These are phyloP conservation scores for Setomelanomma holmii DNA, from an alignment of 2,329 filamentous ascomycete genomes.

Conservation along the genomic window DNA sequence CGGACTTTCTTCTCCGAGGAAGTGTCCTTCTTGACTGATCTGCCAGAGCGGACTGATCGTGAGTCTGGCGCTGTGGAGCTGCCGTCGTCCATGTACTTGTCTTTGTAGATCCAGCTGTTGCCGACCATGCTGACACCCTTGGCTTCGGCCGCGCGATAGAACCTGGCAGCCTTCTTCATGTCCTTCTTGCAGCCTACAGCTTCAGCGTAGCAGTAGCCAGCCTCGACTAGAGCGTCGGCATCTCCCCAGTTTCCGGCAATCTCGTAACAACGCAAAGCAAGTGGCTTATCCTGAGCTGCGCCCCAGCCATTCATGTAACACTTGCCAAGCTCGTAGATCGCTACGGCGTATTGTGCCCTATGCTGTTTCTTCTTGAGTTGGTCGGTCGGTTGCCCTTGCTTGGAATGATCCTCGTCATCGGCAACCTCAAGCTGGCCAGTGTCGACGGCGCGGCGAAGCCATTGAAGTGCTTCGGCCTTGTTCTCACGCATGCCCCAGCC, in stretches of 20 bases:
- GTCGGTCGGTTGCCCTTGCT: constrained; percentile 68
- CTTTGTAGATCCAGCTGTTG: constrained; percentile 98
- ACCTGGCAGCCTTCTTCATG: constrained; percentile 88
- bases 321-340: constrained; percentile 94
- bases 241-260: constrained; percentile 97
- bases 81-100: constrained; percentile 77
- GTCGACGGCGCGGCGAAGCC: constrained; percentile 91
- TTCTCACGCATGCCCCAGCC: constrained; percentile 98
- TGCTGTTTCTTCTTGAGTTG: constrained; percentile 77
- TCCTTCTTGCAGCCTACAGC: constrained; percentile 96
- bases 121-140: constrained; percentile 98
- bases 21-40: constrained; percentile 50
- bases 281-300: constrained; percentile 85
- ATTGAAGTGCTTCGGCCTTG: constrained; percentile 85
- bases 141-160: constrained; percentile 88
- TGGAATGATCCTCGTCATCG: constrained; percentile 74
- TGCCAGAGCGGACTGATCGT: constrained; percentile 56
- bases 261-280: constrained; percentile 92
- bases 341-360: constrained; percentile 91
- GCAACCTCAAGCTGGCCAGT: constrained; percentile 81
- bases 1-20: constrained; percentile 66
- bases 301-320: constrained; percentile 99
- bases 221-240: constrained; percentile 89
- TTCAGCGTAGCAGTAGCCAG: constrained; percentile 94
- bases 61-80: constrained; percentile 42